A percentile compares a stretch with the other conserved stretches of the same genome.
Evolutionary conservation across 768 basidiomycete species (phyloP).

Genomic region (Lactifluus subvellereus): DNA sequence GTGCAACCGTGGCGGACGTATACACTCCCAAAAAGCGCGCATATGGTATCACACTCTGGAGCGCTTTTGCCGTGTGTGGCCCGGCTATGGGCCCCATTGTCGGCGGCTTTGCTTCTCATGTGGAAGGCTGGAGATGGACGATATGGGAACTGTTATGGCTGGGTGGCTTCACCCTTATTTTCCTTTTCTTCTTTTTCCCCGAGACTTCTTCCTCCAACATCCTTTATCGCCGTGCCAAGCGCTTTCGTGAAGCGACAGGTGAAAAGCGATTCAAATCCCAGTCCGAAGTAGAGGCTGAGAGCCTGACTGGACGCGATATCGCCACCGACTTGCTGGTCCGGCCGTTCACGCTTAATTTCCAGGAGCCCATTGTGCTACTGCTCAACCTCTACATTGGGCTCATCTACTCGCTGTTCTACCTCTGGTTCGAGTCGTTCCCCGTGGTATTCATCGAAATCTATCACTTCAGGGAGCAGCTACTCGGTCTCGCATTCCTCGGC

Average conservation of each 20-base stretch:
- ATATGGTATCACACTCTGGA: constrained; percentile 29
- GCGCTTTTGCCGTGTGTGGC: constrained; percentile 27
- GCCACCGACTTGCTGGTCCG: constrained; percentile 28
- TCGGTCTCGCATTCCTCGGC: constrained; percentile 32
- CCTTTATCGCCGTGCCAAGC: constrained; percentile 30
- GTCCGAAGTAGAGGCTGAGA: constrained; percentile 28
- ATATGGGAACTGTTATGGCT: constrained; percentile 34
- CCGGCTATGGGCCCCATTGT: constrained; percentile 33
- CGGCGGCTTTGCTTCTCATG: constrained; percentile 33
- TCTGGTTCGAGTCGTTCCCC: constrained; percentile 35
- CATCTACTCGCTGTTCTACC: constrained; percentile 31
- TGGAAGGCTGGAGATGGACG: constrained; percentile 33
- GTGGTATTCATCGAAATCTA: constrained; percentile 33
- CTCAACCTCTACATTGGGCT: constrained; percentile 33
- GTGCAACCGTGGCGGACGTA: constrained; percentile 29
- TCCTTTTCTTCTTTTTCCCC: constrained; percentile 32
- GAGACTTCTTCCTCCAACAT: constrained; percentile 32
- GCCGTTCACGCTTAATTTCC: constrained; percentile 31
- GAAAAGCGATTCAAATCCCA: constrained; percentile 28
- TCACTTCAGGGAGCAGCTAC: constrained; percentile 30
- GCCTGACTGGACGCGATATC: constrained; percentile 25
- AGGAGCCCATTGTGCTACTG: constrained; percentile 31
- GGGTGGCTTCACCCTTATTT: constrained; percentile 26
- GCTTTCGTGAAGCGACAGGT: constrained; percentile 31
- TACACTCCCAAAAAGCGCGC: constrained; percentile 27